phyloP scores from a whole-genome alignment of 768 basidiomycete species.

The Cyathus striatus region DNA sequence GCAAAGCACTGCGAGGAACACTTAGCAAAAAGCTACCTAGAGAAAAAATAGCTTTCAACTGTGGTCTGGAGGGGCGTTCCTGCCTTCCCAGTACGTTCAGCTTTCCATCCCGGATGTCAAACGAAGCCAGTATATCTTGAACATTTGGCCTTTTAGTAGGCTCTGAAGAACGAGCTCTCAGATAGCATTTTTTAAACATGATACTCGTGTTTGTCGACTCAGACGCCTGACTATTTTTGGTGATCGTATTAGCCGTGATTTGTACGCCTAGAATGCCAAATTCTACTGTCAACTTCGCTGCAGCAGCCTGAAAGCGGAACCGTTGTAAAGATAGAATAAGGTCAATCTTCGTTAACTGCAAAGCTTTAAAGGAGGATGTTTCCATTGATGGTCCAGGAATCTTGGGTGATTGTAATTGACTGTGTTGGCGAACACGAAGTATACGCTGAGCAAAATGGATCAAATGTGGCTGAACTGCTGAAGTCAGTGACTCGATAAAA shows the following conservation, averaged over 20 bases:
- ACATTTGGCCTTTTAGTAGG: conserved; percentile 31
- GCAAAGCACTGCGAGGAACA: conserved; percentile 78
- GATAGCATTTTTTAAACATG: conserved; percentile 43
- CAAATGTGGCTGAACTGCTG: conserved; percentile 50
- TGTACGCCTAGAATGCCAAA: conserved; percentile 40
- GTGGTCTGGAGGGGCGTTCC: conserved; percentile 34
- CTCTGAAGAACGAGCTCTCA: conserved; percentile 55
- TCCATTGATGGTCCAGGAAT: conserved; percentile 1
- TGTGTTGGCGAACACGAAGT: conserved; percentile 43
- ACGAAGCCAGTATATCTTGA: conserved; percentile 58
- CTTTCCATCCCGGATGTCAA: conserved; percentile 42
- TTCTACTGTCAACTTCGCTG: conserved; percentile 66
- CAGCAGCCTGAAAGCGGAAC: conserved; percentile 56
- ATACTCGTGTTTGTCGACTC: conserved; percentile 44
- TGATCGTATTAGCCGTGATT: conserved; percentile 28
- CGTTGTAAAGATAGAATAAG: conserved; percentile 34
- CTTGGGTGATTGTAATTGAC: conserved; percentile 8
- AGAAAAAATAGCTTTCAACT: conserved; percentile 37
- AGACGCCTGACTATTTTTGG: conserved; percentile 18
- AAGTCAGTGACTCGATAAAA: conserved; percentile 31
- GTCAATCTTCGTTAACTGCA: conserved; percentile 23
- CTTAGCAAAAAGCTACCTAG: conserved; percentile 44
- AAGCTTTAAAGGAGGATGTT: conserved; percentile 2
- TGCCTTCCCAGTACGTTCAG: conserved; percentile 41
- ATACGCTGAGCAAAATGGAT: conserved; percentile 55